Percentiles rank a stretch among this genome's conserved stretches.
phyloP scores from a whole-genome alignment of 805 yeast species.

The Schwanniomyces vanrijiae region DNA sequence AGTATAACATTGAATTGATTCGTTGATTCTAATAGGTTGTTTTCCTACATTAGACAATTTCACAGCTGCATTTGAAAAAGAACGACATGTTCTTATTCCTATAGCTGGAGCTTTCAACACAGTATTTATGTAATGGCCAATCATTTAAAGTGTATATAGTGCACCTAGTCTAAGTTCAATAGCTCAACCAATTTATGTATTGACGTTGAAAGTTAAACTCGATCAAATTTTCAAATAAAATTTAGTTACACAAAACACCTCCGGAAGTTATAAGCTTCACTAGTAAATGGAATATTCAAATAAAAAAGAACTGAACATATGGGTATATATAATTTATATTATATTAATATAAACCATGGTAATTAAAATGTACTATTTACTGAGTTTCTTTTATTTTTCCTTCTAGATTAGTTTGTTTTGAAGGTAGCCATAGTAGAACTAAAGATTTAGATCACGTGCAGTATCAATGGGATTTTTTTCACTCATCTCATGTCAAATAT shows the following conservation, averaged over 20 bases:
- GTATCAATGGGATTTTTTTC: neutral
- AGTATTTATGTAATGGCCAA: neutral
- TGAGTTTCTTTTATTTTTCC: too few species aligned
- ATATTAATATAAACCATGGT: too few species aligned
- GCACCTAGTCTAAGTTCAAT: neutral
- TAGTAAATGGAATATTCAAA: too few species aligned
- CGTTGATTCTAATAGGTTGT: constrained; percentile 67
- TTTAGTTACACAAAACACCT: neutral
- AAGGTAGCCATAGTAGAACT: neutral
- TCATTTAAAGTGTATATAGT: neutral
- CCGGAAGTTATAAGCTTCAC: too few species aligned
- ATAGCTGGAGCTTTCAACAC: constrained; percentile 2
- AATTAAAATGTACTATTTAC: too few species aligned
- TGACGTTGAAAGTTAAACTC: neutral
- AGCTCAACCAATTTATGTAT: neutral
- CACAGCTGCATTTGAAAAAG: constrained; percentile 14
- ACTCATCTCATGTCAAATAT: neutral
- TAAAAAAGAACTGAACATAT: too few species aligned
- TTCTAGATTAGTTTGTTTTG: neutral
- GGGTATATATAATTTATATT: too few species aligned
- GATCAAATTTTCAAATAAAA: neutral
- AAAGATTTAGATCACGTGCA: neutral
- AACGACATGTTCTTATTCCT: constrained; percentile 6
- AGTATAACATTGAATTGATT: constrained; percentile 53
- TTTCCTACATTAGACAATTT: constrained; percentile 72